These are phyloP conservation scores for Mortierella sp. DNA, from an alignment of 371 early-diverging fungal genomes.

Conservation along the genomic window DNA sequence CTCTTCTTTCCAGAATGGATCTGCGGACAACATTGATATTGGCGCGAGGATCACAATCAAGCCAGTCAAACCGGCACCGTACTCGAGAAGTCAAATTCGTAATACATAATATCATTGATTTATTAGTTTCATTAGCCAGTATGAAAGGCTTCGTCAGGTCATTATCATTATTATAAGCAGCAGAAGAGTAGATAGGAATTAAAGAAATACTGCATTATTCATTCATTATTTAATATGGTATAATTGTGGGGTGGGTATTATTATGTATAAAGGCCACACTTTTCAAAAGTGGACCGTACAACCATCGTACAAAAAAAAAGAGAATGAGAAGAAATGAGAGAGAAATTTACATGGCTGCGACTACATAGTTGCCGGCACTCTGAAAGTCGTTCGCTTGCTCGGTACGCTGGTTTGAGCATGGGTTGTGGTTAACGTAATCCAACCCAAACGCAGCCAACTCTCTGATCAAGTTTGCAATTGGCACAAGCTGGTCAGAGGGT, in stretches of 20 bases:
- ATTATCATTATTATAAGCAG: too few species aligned
- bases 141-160: too few species aligned
- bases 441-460: conserved; percentile 13
- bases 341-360: conserved; percentile 20
- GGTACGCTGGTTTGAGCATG: background rate
- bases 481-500: background rate
- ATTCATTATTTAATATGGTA: conserved; percentile 1
- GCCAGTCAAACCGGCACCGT: too few species aligned
- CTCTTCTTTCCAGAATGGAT: background rate
- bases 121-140: too few species aligned
- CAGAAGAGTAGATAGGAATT: too few species aligned
- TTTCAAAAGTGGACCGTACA: background rate
- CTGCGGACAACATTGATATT: background rate
- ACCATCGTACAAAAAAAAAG: background rate
- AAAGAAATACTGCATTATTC: background rate
- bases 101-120: too few species aligned
- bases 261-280: background rate
- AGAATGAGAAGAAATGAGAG: background rate
- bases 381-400: conserved; percentile 8
- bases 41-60: background rate
- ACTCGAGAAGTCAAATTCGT: too few species aligned
- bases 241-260: background rate
- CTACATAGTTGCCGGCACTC: conserved; percentile 10
- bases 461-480: conserved; percentile 16
- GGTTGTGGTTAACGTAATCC: conserved; percentile 18